Evolutionary conservation across 768 basidiomycete species (phyloP).

Genomic region (Sporobolomyces phaffii): DNA sequence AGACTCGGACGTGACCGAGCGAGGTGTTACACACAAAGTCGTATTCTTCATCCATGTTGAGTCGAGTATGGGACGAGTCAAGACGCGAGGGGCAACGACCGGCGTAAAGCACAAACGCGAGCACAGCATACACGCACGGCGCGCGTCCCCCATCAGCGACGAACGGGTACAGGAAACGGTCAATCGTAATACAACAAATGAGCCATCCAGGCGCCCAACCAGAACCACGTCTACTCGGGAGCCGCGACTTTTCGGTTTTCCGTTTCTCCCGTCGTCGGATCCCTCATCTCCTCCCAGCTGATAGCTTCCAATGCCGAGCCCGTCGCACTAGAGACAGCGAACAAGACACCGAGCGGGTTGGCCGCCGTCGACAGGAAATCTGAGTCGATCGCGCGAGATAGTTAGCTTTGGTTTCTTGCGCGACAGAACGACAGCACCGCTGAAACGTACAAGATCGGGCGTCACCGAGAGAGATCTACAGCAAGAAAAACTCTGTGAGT

Average conservation of each 20-base stretch:
- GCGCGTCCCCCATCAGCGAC: too few relatives aligned
- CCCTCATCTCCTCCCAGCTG: conserved; percentile 50
- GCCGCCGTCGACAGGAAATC: conserved; percentile 82
- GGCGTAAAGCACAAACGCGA: too few relatives aligned
- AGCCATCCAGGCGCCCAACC: not conserved
- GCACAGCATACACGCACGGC: too few relatives aligned
- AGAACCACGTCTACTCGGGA: conserved; percentile 36
- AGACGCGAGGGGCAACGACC: not conserved
- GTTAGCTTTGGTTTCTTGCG: too few relatives aligned
- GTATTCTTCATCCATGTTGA: conserved; percentile 93
- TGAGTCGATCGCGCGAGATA: not conserved
- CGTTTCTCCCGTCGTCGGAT: conserved; percentile 45
- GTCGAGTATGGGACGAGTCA: not conserved
- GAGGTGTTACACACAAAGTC: conserved; percentile 59
- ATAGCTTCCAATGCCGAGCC: conserved; percentile 47
- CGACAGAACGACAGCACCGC: accelerated
- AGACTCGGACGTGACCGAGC: not conserved
- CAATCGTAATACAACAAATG: conserved; percentile 3
- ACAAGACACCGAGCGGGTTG: conserved; percentile 85
- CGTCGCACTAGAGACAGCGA: conserved; percentile 54
- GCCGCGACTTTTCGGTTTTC: conserved; percentile 49
- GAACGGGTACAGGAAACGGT: too few relatives aligned
- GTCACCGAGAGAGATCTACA: conserved; percentile 88
- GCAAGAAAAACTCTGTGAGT: too few relatives aligned
- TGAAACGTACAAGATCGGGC: conserved; percentile 59